phyloP scores from a whole-genome alignment of 768 basidiomycete species.

The Gelatoporia subvermispora region DNA sequence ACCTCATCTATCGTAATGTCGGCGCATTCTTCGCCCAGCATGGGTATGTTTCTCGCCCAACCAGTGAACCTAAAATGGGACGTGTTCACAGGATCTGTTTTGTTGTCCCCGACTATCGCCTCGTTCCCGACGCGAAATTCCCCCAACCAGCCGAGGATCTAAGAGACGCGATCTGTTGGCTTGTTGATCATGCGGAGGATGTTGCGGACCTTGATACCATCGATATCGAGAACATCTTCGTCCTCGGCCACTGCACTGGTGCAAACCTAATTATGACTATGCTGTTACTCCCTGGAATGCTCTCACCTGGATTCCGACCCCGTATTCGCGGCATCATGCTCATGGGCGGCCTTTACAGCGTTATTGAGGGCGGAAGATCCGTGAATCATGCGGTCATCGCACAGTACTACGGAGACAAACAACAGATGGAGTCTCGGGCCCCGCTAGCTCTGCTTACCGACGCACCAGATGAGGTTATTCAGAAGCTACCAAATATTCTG shows the following conservation, averaged over 20 bases:
- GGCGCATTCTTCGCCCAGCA: constrained; percentile 57
- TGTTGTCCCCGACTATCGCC: constrained; percentile 66
- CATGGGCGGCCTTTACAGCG: constrained; percentile 41
- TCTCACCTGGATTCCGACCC: constrained; percentile 16
- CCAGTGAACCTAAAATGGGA: too few species aligned
- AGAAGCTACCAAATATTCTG: constrained; percentile 42
- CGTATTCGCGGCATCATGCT: constrained; percentile 43
- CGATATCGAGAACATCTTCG: constrained; percentile 38
- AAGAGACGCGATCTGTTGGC: constrained; percentile 55
- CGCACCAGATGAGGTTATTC: constrained; percentile 28
- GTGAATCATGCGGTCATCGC: too few species aligned
- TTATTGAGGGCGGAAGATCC: constrained; percentile 4
- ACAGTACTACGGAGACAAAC: too few species aligned
- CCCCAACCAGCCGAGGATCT: constrained; percentile 54
- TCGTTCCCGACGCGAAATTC: constrained; percentile 50
- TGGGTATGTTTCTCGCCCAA: constrained; percentile 28
- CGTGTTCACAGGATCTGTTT: constrained; percentile 36
- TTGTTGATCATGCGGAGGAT: constrained; percentile 29
- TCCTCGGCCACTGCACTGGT: constrained; percentile 64
- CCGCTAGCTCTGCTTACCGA: constrained; percentile 37
- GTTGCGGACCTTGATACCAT: constrained; percentile 16
- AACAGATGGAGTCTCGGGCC: constrained; percentile 8
- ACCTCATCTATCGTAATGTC: constrained; percentile 51
- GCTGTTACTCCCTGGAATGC: constrained; percentile 29
- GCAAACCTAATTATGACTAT: constrained; percentile 45